Conservation (phyloP, 169 alveolate species). For the Plasmodium blacklocki region DNA sequence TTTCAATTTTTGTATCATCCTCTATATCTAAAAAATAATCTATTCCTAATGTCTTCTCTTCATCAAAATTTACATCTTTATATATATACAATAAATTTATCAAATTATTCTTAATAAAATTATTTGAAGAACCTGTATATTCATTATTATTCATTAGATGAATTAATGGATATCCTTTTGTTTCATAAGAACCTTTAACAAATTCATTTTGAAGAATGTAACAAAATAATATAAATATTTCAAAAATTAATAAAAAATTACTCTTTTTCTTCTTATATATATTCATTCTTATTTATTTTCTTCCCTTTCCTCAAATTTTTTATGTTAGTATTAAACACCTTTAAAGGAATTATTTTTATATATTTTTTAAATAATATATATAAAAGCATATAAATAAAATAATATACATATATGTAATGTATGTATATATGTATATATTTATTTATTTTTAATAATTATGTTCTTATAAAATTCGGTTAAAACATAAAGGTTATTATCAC, state of each 20-base stretch:
- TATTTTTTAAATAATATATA: neutral
- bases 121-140: slow-evolving; percentile 18
- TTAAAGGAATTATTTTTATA: neutral
- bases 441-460: too few relatives aligned
- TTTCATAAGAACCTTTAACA: slow-evolving; percentile 40
- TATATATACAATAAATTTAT: slow-evolving; percentile 36
- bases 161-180: slow-evolving; percentile 50
- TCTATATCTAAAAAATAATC: slow-evolving; percentile 44
- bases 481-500: too few relatives aligned
- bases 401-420: too few relatives aligned
- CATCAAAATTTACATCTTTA: slow-evolving; percentile 21
- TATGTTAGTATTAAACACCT: neutral
- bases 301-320: too few relatives aligned
- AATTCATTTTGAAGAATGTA: slow-evolving; percentile 38
- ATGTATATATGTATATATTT: too few relatives aligned
- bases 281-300: slow-evolving; percentile 6
- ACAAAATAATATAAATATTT: slow-evolving; percentile 19
- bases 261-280: neutral
- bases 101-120: slow-evolving; percentile 38
- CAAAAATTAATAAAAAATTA: neutral
- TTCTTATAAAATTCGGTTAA: too few relatives aligned
- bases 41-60: slow-evolving; percentile 2
- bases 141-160: slow-evolving; percentile 33
- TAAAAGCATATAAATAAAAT: too few relatives aligned
- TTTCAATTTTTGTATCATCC: slow-evolving; percentile 49